Base-by-base conservation (phyloP, 805 yeast species). In the Metschnikowia lachancei region DNA sequence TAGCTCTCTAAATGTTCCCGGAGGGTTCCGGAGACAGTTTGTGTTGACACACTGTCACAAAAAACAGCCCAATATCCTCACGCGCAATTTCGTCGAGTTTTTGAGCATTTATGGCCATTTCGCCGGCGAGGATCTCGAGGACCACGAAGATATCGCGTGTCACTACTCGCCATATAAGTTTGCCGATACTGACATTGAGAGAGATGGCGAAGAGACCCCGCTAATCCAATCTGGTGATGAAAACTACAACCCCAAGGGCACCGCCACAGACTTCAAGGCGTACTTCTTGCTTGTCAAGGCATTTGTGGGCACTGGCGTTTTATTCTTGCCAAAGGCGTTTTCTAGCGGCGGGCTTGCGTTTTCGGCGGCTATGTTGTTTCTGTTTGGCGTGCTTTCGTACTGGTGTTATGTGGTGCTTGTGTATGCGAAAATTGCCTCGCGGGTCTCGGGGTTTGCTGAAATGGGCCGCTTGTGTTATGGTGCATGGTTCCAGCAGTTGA, bases 71-170 rank as follows among this genome's bases (percentile, higher is more conserved):
- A 71, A 81, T 9, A 74, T 82, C 46, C 62, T 85, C 33, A 82
- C 95, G 1, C 76, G 80, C 48, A 87, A 86, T 62, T 87, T 87
- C 53, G 71, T 86, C 55, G 94, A 87, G 62, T 87, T 87, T 58
- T 68, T 87, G 38, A 82, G 86, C 52, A 74, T 87, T 7, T 87
- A 87, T 63, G 95, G 95, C 6, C 92, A 87, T 68, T 87, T 87
- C 65, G 94, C 94, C 2, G 95, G 95, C 60, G 94, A 86, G 64
- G 80, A 82, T 33, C 74, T 86, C 44, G 92, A 85, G 56, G 85
- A 81, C 58, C 83, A 78, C 45, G 71, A 67, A 17, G 90, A 82
- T 58, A 71, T 67, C 60, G 78, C 79, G 1, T 78, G 82, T 51
- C 78, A 74, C 49, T 77, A 74, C 51, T 57, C 55, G 28, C 58